A percentile compares a stretch with the other conserved stretches of the same genome.
Evolutionary conservation across 495 filamentous ascomycete species (phyloP).

Genomic region (Penicillium turbatum): DNA sequence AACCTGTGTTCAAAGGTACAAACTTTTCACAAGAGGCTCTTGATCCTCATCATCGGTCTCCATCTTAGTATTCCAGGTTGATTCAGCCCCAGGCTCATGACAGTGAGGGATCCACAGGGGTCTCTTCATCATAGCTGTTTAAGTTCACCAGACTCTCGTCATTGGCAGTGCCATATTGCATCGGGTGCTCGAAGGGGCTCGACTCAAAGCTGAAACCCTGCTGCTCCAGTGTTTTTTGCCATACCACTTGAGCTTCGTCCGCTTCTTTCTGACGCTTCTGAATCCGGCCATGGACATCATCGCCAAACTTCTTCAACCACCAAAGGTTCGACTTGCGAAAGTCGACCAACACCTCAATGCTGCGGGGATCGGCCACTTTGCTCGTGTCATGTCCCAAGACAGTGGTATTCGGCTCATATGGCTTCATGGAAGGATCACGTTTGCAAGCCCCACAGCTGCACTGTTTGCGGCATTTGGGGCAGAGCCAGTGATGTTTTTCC

Average conservation of each 20-base stretch:
- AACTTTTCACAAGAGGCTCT: neutral
- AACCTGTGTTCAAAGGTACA: neutral
- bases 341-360: conserved; percentile 78
- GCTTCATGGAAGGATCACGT: conserved; percentile 50
- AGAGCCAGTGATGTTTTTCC: conserved; percentile 76
- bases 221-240: neutral
- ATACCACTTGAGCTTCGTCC: conserved; percentile 31
- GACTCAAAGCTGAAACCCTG: conserved; percentile 5
- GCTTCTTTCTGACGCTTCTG: conserved; percentile 48
- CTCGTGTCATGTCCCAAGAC: conserved; percentile 85
- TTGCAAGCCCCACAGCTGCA: conserved; percentile 84
- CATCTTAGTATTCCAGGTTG: neutral
- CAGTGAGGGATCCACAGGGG: conserved; percentile 50
- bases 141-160: neutral
- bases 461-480: conserved; percentile 75
- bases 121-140: conserved; percentile 20
- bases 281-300: conserved; percentile 43
- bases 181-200: neutral
- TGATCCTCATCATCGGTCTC: neutral
- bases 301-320: conserved; percentile 62
- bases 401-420: conserved; percentile 78
- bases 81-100: neutral
- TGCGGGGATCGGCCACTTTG: conserved; percentile 81
- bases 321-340: conserved; percentile 76
- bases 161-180: neutral